These are phyloP conservation scores for Staphylotrichum longicolle DNA, from an alignment of 495 filamentous ascomycete genomes.

Conservation along the genomic window DNA sequence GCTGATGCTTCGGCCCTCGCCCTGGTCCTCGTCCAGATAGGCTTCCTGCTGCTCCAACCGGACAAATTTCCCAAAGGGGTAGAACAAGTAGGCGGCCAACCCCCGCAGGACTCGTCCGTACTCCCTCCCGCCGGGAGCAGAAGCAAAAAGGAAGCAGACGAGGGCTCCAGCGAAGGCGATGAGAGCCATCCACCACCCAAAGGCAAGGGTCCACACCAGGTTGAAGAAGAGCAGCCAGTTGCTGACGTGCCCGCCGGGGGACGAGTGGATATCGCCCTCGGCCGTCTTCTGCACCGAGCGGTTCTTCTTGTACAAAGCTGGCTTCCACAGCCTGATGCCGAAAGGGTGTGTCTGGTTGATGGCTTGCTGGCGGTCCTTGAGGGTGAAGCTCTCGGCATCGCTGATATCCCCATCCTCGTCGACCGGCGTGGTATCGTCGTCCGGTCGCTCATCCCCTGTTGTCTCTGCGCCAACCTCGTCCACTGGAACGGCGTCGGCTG, in stretches of 20 bases:
- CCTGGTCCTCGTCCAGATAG: conserved; percentile 93
- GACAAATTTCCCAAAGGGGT: conserved; percentile 95
- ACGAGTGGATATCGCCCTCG: conserved; percentile 95
- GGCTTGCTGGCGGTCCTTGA: conserved; percentile 92
- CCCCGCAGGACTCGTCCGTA: conserved; percentile 86
- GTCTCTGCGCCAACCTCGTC: conserved; percentile 31
- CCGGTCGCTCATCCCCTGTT: conserved; percentile 24
- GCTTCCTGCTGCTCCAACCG: conserved; percentile 88
- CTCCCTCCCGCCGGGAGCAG: conserved; percentile 73
- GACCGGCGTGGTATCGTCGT: conserved; percentile 43
- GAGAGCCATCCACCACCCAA: conserved; percentile 95
- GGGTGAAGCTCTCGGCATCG: conserved; percentile 78
- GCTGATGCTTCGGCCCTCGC: conserved; percentile 98
- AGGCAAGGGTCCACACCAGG: conserved; percentile 82
- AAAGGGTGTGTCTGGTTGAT: conserved; percentile 99
- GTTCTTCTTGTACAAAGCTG: conserved; percentile 95
- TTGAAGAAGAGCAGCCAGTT: conserved; percentile 82
- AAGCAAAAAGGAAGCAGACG: conserved; percentile 76
- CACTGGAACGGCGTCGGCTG: conserved; percentile 22
- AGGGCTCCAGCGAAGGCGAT: conserved; percentile 69
- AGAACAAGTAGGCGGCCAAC: conserved; percentile 82
- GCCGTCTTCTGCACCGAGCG: conserved; percentile 94
- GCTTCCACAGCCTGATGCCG: conserved; percentile 98
- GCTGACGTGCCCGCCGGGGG: conserved; percentile 84
- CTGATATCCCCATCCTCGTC: conserved; percentile 62